Base-by-base conservation (phyloP, 345 rosid species). In the Alliaria petiolata region DNA sequence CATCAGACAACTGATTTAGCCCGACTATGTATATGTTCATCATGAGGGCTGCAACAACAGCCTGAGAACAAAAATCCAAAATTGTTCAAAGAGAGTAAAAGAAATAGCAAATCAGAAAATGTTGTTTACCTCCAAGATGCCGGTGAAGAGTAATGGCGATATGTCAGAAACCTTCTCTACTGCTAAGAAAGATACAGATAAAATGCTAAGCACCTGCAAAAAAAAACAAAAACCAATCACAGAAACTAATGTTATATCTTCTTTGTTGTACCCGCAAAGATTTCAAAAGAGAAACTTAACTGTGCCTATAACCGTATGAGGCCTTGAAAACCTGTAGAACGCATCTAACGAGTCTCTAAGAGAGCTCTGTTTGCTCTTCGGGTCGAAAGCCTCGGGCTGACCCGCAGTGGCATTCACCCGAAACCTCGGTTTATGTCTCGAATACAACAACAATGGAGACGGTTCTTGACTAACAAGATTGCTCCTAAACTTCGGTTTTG, bases 21-120 rank as follows among this genome's bases (percentile, higher is more conserved):
- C 98, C 98, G 44, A 93, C 98, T 19, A 91, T 87, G 70, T 93
- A 91, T 26, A 93, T 85, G 77, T 93, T 93, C 98, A 93, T 93
- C 86, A 91, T 73, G 63, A 93, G 90, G 33, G 98, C 92, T 76
- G 96, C 96, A 70, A 78, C 86, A 76, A 91, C 84, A 43, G 97
- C 98, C 98, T 91, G 86, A 75, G 44, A 81, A 79, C 39, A 49
- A 46, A 62, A 19, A n/a, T n/a, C 33, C 33, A n/a, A 75, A 22
- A 17, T 5, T 34, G 44, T 11, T 70, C 4, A 44, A 33, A 62
- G 0, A 22, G 54, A 62, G 30, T 14, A n/a, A 36, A 46, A 10
- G 3, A 57, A 46, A 13, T 19, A 2, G n/a, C 19, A n/a, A 44
- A 36, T n/a, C n/a, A n/a, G n/a, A n/a, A n/a, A n/a, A n/a, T n/a